Evolutionary conservation across 495 filamentous ascomycete genomes (phyloP).

Genomic region (Antarctomyces pellizariae): DNA sequence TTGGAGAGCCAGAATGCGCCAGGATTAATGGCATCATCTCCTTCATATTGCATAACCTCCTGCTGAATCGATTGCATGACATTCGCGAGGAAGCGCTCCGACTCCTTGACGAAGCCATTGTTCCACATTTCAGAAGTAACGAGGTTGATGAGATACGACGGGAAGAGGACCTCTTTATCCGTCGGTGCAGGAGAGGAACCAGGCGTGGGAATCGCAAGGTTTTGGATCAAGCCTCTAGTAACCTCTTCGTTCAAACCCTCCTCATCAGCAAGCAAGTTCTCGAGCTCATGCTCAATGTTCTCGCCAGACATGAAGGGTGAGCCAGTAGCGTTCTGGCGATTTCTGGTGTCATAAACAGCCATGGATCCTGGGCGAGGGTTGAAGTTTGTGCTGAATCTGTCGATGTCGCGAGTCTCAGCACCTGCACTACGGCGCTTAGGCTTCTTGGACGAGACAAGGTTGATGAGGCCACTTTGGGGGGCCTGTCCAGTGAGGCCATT

Average conservation of each 20-base stretch:
- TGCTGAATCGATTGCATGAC: conserved; percentile 99
- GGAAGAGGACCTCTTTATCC: conserved; percentile 97
- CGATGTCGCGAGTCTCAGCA: conserved; percentile 57
- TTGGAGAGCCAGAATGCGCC: conserved; percentile 99
- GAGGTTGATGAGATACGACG: conserved; percentile 94
- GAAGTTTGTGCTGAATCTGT: conserved; percentile 75
- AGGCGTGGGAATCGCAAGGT: conserved; percentile 82
- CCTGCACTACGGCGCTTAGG: conserved; percentile 88
- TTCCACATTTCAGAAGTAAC: conserved; percentile 99
- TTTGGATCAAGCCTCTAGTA: conserved; percentile 81
- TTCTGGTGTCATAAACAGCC: conserved; percentile 44
- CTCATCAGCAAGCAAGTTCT: conserved; percentile 81
- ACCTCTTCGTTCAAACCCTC: conserved; percentile 92
- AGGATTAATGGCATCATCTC: conserved; percentile 90
- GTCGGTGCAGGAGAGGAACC: conserved; percentile 64
- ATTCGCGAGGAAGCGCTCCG: conserved; percentile 92
- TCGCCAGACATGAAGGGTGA: conserved; percentile 61
- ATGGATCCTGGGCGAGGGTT: conserved; percentile 91
- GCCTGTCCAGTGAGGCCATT: conserved; percentile 37
- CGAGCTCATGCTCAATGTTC: conserved; percentile 80
- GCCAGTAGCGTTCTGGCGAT: conserved; percentile 40
- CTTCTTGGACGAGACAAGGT: conserved; percentile 91
- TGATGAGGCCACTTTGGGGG: conserved; percentile 63
- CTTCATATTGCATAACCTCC: conserved; percentile 96
- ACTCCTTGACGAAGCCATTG: conserved; percentile 98